Conservation (phyloP, 2,329 filamentous ascomycete species). For the Claviceps pazoutovae region DNA sequence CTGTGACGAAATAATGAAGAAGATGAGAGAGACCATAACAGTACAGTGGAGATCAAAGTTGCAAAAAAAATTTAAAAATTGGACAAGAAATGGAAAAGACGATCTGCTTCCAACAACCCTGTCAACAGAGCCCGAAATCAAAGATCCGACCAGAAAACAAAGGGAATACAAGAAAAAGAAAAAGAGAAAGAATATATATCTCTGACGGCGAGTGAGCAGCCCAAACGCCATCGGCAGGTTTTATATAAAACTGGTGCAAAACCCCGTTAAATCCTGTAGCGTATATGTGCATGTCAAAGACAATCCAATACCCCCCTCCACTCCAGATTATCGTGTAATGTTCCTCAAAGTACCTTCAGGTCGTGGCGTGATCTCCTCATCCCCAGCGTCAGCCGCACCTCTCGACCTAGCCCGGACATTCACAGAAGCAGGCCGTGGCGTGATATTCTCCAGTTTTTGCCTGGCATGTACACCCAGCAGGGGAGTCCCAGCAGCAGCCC, state of each 20-base stretch:
- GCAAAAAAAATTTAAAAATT: constrained; percentile 4
- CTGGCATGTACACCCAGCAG: constrained; percentile 9
- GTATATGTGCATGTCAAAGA: too few relatives aligned
- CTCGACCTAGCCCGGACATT: neutral
- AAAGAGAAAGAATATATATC: neutral
- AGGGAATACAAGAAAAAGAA: neutral
- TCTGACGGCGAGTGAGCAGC: too few relatives aligned
- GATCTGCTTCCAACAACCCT: neutral
- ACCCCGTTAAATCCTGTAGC: neutral
- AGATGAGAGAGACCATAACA: neutral
- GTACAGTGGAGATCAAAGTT: constrained; percentile 2
- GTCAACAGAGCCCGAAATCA: neutral
- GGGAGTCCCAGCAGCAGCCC: neutral
- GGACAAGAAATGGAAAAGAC: neutral
- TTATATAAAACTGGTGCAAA: neutral
- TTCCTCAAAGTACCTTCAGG: constrained; percentile 9
- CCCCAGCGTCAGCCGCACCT: neutral
- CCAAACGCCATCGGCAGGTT: too few relatives aligned
- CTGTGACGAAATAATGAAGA: constrained; percentile 6
- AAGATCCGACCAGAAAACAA: neutral
- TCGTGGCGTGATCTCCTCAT: constrained; percentile 28
- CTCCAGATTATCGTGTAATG: too few relatives aligned
- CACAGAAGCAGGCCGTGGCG: constrained; percentile 22
- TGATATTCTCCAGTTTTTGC: neutral
- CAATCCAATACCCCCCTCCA: too few relatives aligned